phyloP scores from a whole-genome alignment of 1,284 basidiomycete species.

The Marasmius sp. region DNA sequence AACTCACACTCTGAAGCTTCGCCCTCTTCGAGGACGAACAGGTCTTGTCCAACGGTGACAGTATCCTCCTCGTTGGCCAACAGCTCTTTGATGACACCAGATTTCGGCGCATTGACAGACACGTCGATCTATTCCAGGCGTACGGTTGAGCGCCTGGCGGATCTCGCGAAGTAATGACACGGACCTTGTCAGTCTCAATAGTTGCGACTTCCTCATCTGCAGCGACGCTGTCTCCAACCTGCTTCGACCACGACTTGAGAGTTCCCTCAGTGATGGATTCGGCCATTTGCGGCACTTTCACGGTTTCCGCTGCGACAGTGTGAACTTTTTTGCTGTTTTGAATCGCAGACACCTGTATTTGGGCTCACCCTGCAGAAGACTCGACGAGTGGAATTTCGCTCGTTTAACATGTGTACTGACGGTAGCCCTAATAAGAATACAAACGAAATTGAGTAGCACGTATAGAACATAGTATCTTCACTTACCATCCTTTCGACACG shows the following conservation, averaged over 20 bases:
- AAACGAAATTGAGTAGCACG: constrained; percentile 3
- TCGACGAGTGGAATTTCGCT: constrained; percentile 68
- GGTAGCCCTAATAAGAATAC: constrained; percentile 37
- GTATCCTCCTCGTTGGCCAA: constrained; percentile 93
- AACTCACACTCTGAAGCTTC: constrained; percentile 56
- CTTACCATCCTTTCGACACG: constrained; percentile 55
- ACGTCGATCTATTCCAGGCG: constrained; percentile 82
- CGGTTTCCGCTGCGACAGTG: constrained; percentile 64
- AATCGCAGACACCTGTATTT: background rate
- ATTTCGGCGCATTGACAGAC: constrained; percentile 90
- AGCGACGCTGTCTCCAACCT: constrained; percentile 89
- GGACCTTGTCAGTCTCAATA: constrained; percentile 98
- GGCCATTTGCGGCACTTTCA: constrained; percentile 99
- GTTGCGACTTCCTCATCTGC: constrained; percentile 96
- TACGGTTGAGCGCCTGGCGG: background rate
- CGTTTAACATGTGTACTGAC: constrained; percentile 45
- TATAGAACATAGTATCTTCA: constrained; percentile 9
- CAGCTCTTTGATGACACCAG: constrained; percentile 87
- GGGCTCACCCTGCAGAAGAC: constrained; percentile 62
- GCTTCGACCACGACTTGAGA: constrained; percentile 93
- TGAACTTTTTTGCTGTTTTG: constrained; percentile 4
- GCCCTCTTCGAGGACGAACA: constrained; percentile 90
- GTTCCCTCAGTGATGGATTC: constrained; percentile 99
- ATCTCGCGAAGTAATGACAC: background rate
- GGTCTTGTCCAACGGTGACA: constrained; percentile 92